Evolutionary conservation across 2,329 filamentous ascomycete genomes (phyloP).

Genomic region (Fulvia fulva): DNA sequence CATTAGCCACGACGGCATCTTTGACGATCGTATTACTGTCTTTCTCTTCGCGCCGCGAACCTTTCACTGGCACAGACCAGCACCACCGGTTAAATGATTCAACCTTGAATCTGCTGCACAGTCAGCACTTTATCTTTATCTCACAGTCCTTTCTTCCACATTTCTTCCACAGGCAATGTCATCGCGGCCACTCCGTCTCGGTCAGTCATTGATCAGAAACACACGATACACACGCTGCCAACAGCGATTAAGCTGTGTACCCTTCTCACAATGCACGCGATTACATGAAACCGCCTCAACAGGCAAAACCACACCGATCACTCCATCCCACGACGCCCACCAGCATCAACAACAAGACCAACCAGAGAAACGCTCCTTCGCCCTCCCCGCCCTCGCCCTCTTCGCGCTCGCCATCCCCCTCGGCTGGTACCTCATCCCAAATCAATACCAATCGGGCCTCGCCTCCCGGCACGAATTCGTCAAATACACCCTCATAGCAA

Average conservation of each 20-base stretch:
- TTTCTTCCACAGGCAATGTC: background rate
- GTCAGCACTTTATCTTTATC: background rate
- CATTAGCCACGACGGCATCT: background rate
- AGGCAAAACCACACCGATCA: background rate
- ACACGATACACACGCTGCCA: background rate
- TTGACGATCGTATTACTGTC: background rate
- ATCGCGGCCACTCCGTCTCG: background rate
- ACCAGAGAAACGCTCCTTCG: constrained; percentile 6
- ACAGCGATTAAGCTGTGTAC: background rate
- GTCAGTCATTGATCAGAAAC: background rate
- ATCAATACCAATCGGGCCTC: background rate
- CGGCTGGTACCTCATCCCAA: constrained; percentile 20
- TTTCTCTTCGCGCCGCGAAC: background rate
- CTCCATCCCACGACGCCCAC: background rate
- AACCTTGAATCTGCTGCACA: background rate
- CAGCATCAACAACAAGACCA: constrained; percentile 5
- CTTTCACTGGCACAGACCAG: background rate
- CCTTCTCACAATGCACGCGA: constrained; percentile 3
- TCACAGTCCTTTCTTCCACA: background rate
- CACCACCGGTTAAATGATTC: background rate
- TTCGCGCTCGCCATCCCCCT: constrained; percentile 21
- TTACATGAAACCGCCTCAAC: background rate
- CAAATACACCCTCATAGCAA: constrained; percentile 58
- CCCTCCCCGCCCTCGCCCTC: constrained; percentile 19
- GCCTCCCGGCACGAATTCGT: constrained; percentile 23